A percentile compares a stretch with the other conserved stretches of the same genome.
phyloP scores from a whole-genome alignment of 2,329 filamentous ascomycete genomes.

The Botrytis deweyae region DNA sequence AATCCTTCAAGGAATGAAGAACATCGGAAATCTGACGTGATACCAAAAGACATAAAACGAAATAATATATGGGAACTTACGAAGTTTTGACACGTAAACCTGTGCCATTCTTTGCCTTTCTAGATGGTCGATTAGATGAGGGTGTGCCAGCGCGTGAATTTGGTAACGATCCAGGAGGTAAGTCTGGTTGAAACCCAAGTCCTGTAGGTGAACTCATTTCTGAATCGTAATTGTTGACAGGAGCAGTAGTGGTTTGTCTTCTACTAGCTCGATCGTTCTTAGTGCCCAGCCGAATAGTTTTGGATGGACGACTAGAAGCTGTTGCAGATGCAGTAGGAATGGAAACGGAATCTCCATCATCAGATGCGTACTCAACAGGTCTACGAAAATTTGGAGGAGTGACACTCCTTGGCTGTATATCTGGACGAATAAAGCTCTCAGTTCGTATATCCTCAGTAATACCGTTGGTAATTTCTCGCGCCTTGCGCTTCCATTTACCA shows the following conservation, averaged over 20 bases:
- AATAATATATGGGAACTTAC: conserved; percentile 50
- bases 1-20: conserved; percentile 19
- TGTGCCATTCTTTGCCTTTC: conserved; percentile 60
- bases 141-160: conserved; percentile 63
- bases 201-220: conserved; percentile 55
- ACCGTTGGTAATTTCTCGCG: conserved; percentile 33
- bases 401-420: conserved; percentile 9
- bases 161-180: conserved; percentile 47
- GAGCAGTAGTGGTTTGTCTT: conserved; percentile 21
- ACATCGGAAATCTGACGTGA: conserved; percentile 18
- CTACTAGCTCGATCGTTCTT: conserved; percentile 23
- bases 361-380: conserved; percentile 30
- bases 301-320: conserved; percentile 20
- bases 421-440: conserved; percentile 37
- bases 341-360: conserved; percentile 32
- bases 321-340: conserved; percentile 19
- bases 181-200: conserved; percentile 47
- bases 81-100: conserved; percentile 63
- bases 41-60: conserved; percentile 23
- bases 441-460: conserved; percentile 15
- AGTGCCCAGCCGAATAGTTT: conserved; percentile 34
- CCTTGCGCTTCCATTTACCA: conserved; percentile 33
- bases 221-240: conserved; percentile 48
- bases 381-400: conserved; percentile 8
- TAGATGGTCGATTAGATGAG: conserved; percentile 50